Base-by-base conservation (phyloP, 768 basidiomycete genomes). In the Boletus rufocinnamomeus region DNA sequence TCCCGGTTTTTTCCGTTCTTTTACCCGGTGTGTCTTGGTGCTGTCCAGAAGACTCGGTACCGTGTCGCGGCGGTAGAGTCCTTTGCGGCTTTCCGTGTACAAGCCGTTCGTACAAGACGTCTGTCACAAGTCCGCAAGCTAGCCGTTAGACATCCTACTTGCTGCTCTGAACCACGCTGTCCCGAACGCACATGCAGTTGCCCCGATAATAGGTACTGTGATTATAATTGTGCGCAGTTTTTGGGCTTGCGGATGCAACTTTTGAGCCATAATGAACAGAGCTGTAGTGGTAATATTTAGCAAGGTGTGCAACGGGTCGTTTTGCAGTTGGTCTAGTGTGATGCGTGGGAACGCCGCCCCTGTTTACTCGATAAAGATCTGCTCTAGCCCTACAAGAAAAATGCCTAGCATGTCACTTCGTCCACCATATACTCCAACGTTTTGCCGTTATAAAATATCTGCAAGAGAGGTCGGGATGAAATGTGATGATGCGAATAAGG, bases 81-180 rank as follows among this genome's bases (percentile, higher is more conserved):
- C 80, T 72, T 58, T 75, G 79, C 14, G 80, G 76, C 58, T 84
- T 79, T 44, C 80, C 82, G 23, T 84, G 74, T 23, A 83, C 78
- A 4, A 87, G 74, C 5, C 89, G 84, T 67, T 83, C 84, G 68
- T 87, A 90, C 59, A 89, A 70, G 49, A 89, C 82, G 47, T 82
- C 89, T 89, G 62, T 52, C 32, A 4, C 14, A 11, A 54, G 28
- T 54, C 38, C 50, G 19, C 50, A 50, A 32, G 41, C 48, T 5
- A 4, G 11, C 13, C 44, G 58, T 67, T 23, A 65, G 60, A 56
- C n/a, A 27, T 54, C n/a, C 44, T 6, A 49, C 23, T 35, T 19
- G 59, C 30, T 21, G 25, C 27, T n/a, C 45, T 47, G 40, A 44
- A 54, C 16, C 32, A 48, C 23, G 19, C 10, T 41, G 32, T 51